phyloP scores from a whole-genome alignment of 495 filamentous ascomycete species.

The Trichoderma parareesei region DNA sequence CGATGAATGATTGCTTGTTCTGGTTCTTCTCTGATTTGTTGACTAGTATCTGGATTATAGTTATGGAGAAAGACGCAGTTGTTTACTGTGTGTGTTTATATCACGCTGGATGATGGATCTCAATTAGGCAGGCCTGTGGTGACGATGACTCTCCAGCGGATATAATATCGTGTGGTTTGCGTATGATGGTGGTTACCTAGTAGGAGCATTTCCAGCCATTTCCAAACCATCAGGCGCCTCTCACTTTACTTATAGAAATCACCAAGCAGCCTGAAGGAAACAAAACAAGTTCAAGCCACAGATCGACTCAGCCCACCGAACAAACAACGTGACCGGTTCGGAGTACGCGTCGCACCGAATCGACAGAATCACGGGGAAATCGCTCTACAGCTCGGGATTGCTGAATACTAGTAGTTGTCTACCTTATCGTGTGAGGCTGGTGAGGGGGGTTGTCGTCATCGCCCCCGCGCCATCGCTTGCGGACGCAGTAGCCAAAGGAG shows the following conservation, averaged over 20 bases:
- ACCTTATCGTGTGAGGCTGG: no score
- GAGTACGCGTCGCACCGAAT: no score
- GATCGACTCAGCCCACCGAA: no score
- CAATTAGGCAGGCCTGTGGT: neutral
- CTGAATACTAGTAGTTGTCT: no score
- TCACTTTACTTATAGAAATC: no score
- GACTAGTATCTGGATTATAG: neutral
- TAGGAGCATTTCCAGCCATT: no score
- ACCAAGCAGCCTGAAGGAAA: no score
- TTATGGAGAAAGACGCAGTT: neutral
- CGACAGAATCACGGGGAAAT: no score
- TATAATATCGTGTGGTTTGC: neutral
- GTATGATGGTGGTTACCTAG: neutral
- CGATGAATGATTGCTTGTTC: neutral
- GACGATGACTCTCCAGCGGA: neutral
- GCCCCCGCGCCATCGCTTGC: neutral
- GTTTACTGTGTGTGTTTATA: neutral
- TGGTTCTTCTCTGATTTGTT: neutral
- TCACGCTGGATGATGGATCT: neutral
- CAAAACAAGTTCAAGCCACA: no score
- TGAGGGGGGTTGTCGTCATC: neutral
- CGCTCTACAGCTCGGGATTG: no score
- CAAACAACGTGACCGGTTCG: no score
- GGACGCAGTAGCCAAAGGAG: neutral
- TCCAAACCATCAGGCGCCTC: no score